These are phyloP conservation scores for Biscogniauxia marginata DNA, from an alignment of 2,329 filamentous ascomycete genomes.

Conservation along the genomic window DNA sequence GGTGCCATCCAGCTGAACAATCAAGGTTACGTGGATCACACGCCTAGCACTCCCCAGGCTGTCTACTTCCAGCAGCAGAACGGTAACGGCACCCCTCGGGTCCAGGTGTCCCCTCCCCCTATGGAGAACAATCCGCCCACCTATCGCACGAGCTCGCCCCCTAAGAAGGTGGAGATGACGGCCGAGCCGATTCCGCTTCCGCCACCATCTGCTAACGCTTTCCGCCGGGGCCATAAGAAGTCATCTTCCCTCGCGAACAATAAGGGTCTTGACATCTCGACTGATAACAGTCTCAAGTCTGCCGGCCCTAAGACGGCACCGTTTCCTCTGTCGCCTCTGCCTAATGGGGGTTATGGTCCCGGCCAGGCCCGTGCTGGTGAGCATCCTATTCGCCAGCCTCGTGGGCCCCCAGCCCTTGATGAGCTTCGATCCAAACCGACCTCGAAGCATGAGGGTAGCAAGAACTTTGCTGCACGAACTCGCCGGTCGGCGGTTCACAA, in stretches of 20 bases:
- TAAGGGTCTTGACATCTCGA: conserved; percentile 48
- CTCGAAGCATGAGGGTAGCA: conserved; percentile 89
- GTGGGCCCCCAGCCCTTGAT: conserved; percentile 86
- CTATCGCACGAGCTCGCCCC: conserved; percentile 64
- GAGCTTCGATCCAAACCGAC: conserved; percentile 89
- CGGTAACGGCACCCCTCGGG: conserved; percentile 62
- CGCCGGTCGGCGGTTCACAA: conserved; percentile 90
- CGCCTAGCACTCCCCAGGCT: conserved; percentile 37
- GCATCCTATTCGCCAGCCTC: conserved; percentile 89
- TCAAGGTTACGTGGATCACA: conserved; percentile 43
- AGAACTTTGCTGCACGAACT: conserved; percentile 94
- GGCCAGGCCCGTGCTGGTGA: conserved; percentile 92
- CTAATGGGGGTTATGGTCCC: conserved; percentile 82
- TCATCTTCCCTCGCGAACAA: conserved; percentile 69
- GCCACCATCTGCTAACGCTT: conserved; percentile 85
- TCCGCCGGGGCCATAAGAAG: conserved; percentile 94
- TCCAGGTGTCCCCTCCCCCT: conserved; percentile 79
- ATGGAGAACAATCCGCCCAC: conserved; percentile 52
- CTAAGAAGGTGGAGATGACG: conserved; percentile 67
- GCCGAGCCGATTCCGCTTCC: conserved; percentile 70
- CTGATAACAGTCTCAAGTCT: conserved; percentile 51
- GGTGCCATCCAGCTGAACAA: conserved; percentile 45
- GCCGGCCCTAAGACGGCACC: conserved; percentile 74
- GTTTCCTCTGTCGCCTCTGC: conserved; percentile 74
- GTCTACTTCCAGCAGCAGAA: conserved; percentile 45